Percentiles rank a stretch among this genome's conserved stretches.
Conservation (phyloP, 768 basidiomycete species). For the Hemileccinum impolitum region DNA sequence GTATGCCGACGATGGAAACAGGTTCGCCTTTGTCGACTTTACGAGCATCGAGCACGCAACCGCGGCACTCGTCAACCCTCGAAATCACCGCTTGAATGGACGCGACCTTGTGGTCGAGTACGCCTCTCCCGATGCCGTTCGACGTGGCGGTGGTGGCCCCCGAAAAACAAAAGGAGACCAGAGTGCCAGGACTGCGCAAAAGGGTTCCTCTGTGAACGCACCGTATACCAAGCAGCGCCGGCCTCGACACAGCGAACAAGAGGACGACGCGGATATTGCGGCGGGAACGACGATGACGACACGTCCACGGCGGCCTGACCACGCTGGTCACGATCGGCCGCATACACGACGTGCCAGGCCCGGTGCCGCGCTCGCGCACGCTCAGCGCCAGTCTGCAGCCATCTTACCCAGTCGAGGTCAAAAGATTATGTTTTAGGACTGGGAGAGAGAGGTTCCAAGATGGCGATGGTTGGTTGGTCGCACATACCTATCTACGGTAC, state of each 20-base stretch:
- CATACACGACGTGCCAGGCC: conserved; percentile 54
- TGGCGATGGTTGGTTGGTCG: not conserved
- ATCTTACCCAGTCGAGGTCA: conserved; percentile 65
- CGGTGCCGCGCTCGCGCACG: conserved; percentile 76
- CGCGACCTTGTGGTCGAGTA: conserved; percentile 85
- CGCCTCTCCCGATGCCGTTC: conserved; percentile 85
- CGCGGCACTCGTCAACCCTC: conserved; percentile 72
- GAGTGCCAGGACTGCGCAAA: conserved; percentile 8
- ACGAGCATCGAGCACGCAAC: conserved; percentile 75
- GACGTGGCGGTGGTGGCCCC: conserved; percentile 63
- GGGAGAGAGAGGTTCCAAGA: too few species aligned
- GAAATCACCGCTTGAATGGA: conserved; percentile 82
- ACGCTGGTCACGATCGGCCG: conserved; percentile 9
- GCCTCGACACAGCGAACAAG: conserved; percentile 3
- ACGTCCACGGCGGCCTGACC: conserved; percentile 9
- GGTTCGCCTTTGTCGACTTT: conserved; percentile 96
- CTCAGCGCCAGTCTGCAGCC: conserved; percentile 71
- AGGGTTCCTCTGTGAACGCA: not conserved
- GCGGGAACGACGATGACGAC: not conserved
- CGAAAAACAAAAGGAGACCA: conserved; percentile 7
- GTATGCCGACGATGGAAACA: conserved; percentile 27
- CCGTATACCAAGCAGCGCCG: conserved; percentile 4
- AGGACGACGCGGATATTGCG: conserved; percentile 3
- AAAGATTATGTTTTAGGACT: conserved; percentile 63
- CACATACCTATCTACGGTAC: not conserved